These are phyloP conservation scores for Elongisporangium undulatum DNA, from an alignment of 352 stramenopile genomes.

Conservation along the genomic window DNA sequence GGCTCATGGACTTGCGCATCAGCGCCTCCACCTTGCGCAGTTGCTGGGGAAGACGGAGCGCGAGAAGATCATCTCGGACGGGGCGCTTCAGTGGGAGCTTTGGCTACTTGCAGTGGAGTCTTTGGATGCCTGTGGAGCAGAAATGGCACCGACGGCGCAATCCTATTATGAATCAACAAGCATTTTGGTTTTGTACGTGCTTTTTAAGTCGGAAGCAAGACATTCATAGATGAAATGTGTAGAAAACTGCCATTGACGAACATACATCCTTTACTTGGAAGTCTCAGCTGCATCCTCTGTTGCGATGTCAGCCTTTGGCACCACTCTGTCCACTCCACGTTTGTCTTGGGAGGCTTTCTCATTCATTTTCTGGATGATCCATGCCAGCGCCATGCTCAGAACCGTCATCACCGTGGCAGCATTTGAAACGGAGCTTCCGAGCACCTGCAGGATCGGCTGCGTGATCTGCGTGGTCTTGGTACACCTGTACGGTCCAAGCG, in stretches of 20 bases:
- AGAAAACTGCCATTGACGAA: too few species aligned
- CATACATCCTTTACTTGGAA: too few species aligned
- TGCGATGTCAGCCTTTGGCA: too few species aligned
- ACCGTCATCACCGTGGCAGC: background rate
- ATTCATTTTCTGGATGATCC: background rate
- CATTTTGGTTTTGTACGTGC: too few species aligned
- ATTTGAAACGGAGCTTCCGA: background rate
- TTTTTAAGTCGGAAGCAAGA: too few species aligned
- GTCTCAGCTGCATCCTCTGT: too few species aligned
- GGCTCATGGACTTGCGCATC: slow-evolving; percentile 39
- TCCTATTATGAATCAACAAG: slow-evolving; percentile 41
- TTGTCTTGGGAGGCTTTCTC: background rate
- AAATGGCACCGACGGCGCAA: slow-evolving; percentile 58
- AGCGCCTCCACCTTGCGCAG: slow-evolving; percentile 71
- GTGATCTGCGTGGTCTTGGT: background rate
- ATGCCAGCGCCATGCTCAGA: background rate
- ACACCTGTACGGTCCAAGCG: background rate
- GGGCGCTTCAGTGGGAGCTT: slow-evolving; percentile 53
- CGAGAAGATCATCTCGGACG: slow-evolving; percentile 59
- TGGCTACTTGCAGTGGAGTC: too few species aligned
- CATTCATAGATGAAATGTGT: background rate
- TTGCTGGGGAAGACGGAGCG: slow-evolving; percentile 50
- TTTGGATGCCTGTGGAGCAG: slow-evolving; percentile 49
- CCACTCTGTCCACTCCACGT: too few species aligned
- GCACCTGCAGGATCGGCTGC: background rate